Evolutionary conservation across 2,329 filamentous ascomycete genomes (phyloP), one percentile per base, ranked within the genome.

Genomic region (Xylaria polymorpha): DNA sequence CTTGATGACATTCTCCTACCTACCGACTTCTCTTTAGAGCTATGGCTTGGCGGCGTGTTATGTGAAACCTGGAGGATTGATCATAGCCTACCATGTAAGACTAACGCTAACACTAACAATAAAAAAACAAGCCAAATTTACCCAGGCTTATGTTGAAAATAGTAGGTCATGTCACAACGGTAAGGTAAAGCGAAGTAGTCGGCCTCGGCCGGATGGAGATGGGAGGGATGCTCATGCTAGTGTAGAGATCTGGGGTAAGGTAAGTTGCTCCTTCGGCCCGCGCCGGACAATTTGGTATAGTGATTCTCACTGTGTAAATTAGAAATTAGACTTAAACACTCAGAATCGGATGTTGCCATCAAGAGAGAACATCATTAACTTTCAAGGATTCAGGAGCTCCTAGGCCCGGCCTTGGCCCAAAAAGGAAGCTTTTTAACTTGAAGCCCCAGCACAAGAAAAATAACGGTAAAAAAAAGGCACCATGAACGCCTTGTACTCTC

Each of bases 261-360:
- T 41, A 20, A 41, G 44, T 58, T 25, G 12, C 39, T 20, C 35
- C 22, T 51, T 64, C 66, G 66, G 66, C 56, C 61, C 56, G 66
- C 61, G 37, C 66, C 61, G 56, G 48, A 39, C n/a, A 39, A 32
- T 55, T 25, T 20, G 29, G 9, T n/a, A 8, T 32, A 2, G 22
- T 29, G 12, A 6, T 41, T 44, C 18, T 9, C 6, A 10, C 43
- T 1, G n/a, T 44, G 43, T 20, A 8, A 44, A 20, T 6, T 20
- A 20, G 18, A 44, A 44, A 44, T 18, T 20, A 44, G 43, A 44
- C 37, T 14, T 15, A 9, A 15, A 41, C 37, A 9, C 35, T 10
- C 35, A 6, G 37, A 41, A 10, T 41, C 37, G 12, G 37, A 14
- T 15, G 12, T 41, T 41, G 12, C 12, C 37, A 41, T 12, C 12